Conservation (phyloP, 805 yeast species). For the Kodamaea hsintzibuensis region DNA sequence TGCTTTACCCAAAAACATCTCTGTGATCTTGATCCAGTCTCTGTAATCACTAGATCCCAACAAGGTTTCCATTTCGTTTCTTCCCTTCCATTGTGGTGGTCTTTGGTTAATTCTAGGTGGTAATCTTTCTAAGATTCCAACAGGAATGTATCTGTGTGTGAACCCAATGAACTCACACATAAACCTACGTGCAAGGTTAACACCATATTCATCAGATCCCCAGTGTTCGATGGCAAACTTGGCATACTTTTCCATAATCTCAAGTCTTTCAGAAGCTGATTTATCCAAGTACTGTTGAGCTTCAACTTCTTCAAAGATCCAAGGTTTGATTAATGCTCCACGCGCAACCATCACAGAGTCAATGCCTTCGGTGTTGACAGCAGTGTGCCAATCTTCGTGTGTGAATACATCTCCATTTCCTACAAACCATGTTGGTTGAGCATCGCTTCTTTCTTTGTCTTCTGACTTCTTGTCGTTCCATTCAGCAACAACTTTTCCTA, state of each 20-base stretch:
- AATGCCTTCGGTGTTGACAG: conserved; percentile 62
- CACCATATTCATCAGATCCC: conserved; percentile 97
- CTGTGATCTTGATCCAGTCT: conserved; percentile 96
- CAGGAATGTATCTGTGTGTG: conserved; percentile 91
- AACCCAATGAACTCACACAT: conserved; percentile 93
- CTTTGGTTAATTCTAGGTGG: conserved; percentile 92
- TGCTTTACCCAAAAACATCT: conserved; percentile 90
- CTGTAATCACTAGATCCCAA: conserved; percentile 80
- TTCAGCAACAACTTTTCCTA: conserved; percentile 67
- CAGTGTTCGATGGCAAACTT: conserved; percentile 89
- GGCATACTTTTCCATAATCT: conserved; percentile 66
- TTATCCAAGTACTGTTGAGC: conserved; percentile 88
- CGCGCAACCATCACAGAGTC: conserved; percentile 98
- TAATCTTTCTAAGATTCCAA: conserved; percentile 83
- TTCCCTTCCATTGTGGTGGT: conserved; percentile 90
- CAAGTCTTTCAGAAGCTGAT: conserved; percentile 85
- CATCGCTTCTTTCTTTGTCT: conserved; percentile 57
- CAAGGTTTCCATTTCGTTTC: conserved; percentile 89
- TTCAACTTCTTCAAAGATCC: conserved; percentile 97
- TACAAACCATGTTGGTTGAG: conserved; percentile 71
- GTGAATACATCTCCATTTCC: conserved; percentile 95
- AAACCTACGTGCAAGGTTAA: conserved; percentile 82
- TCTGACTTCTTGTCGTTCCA: conserved; percentile 57
- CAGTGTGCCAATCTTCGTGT: conserved; percentile 84
- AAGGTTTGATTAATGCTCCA: conserved; percentile 96